Base-by-base conservation (phyloP, 2,329 filamentous ascomycete species). In the Aspergillus carbonarius region DNA sequence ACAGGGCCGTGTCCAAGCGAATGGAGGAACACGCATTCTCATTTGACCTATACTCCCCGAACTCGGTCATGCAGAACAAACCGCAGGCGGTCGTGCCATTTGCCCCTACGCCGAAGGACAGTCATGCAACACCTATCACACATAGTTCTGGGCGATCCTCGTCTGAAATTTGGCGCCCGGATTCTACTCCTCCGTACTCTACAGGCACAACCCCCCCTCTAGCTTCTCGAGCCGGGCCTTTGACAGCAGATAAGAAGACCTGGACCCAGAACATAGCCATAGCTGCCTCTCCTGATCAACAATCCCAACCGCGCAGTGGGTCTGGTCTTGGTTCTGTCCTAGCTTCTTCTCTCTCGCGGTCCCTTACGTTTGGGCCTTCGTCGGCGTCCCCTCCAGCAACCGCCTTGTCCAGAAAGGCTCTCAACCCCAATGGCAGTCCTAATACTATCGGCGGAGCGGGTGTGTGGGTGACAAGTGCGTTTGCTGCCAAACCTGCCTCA, bases 201-300 rank as follows among this genome's bases (percentile, higher is more conserved):
- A 82, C 79, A 1, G 80, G 80, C 15, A 79, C 77, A 20, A 84
- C 82, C 3, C 82, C 82, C 47, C 83, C 83, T 5, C 71, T 74
- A 23, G 65, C 75, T 37, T 76, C 78, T 25, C 77, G 79, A 53
- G 67, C 72, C 20, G 70, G 71, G 48, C 76, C 75, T 17, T 74
- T 77, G 13, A 69, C 73, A 20, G 69, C 69, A 7, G 74, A 81
- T 12, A 71, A 72, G 49, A 80, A 78, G 30, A 72, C 76, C 20
- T 75, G 77, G 10, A 79, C 67, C 44, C 72, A 76, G 10, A 72
- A 68, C 61, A 60, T 74, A 17, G 76, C 78, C 13, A 70, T 78
- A 10, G 70, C 76, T 50, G 71, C 70, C 5, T 79, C 78, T 13
- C 76, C 77, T 8, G 77, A 80, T 51, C 74, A 74, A 54, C 70